A percentile compares a stretch with the other conserved stretches of the same genome.
These are phyloP conservation scores for Candida tetrigidarum DNA, from an alignment of 1,139 yeast species.

Conservation along the genomic window DNA sequence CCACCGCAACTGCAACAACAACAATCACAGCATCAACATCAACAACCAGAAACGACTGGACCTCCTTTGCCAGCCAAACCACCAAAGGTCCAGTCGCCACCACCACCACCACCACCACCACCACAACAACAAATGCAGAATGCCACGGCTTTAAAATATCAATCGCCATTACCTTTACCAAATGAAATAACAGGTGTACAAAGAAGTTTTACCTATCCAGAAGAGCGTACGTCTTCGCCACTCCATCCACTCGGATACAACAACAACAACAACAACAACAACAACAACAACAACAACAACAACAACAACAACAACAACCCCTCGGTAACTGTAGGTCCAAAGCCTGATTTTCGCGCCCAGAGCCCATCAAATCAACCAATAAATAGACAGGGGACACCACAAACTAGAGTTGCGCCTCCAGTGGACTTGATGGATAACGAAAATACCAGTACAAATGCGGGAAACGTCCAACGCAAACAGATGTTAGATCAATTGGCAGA, in stretches of 20 bases:
- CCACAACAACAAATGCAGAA: too few relatives aligned
- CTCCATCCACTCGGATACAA: constrained; percentile 9
- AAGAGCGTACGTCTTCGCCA: constrained; percentile 7
- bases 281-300: neutral
- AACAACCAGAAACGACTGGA: constrained; percentile 18
- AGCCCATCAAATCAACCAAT: constrained; percentile 1
- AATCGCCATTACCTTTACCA: constrained; percentile 41
- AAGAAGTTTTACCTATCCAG: constrained; percentile 6
- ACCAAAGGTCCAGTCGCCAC: constrained; percentile 9
- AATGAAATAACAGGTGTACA: constrained; percentile 5
- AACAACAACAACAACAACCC: too few relatives aligned
- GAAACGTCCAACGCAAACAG: constrained; percentile 10
- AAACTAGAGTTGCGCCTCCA: constrained; percentile 6
- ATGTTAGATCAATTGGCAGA: constrained; percentile 24
- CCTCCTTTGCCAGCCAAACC: constrained; percentile 54
- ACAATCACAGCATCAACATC: too few relatives aligned
- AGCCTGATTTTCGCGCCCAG: constrained; percentile 18
- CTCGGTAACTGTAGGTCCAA: constrained; percentile 12
- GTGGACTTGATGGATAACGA: constrained; percentile 25
- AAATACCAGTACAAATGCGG: constrained; percentile 1
- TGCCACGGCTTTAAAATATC: constrained; percentile 34
- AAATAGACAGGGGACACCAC: constrained; percentile 12
- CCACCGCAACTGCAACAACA: neutral
- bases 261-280: neutral
- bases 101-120: neutral